phyloP scores from a whole-genome alignment of 2,329 filamentous ascomycete species.

The Lecanosticta acicola region DNA sequence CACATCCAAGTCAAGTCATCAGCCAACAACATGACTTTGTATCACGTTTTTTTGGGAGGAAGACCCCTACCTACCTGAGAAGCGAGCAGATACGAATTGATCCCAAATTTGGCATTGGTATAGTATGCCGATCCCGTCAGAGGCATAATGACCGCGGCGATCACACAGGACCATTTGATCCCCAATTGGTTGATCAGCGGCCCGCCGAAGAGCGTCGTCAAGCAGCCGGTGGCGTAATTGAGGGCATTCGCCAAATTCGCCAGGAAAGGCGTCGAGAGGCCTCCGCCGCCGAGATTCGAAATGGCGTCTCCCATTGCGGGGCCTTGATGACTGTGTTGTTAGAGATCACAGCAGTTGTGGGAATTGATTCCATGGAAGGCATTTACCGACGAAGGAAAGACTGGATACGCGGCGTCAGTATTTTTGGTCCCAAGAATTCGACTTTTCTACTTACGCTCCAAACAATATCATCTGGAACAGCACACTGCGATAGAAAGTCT shows the following conservation, averaged over 20 bases:
- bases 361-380: neutral
- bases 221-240: slow-evolving; percentile 19
- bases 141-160: slow-evolving; percentile 34
- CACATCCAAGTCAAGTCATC: slow-evolving; percentile 10
- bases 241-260: slow-evolving; percentile 22
- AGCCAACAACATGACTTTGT: too few relatives aligned
- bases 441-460: slow-evolving; percentile 20
- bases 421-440: neutral
- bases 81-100: slow-evolving; percentile 32
- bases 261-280: slow-evolving; percentile 19
- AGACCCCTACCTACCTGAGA: slow-evolving; percentile 28
- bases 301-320: slow-evolving; percentile 25
- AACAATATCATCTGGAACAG: slow-evolving; percentile 25
- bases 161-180: slow-evolving; percentile 36
- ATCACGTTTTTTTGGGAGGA: too few relatives aligned
- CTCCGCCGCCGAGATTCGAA: slow-evolving; percentile 22
- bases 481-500: slow-evolving; percentile 19
- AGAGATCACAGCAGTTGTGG: slow-evolving; percentile 7
- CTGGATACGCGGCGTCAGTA: neutral
- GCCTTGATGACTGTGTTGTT: slow-evolving; percentile 13
- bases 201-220: slow-evolving; percentile 29
- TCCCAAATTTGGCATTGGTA: slow-evolving; percentile 28
- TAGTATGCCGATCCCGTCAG: slow-evolving; percentile 35
- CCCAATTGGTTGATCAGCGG: slow-evolving; percentile 39
- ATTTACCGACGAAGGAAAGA: neutral